Base-by-base conservation (phyloP, 2,329 filamentous ascomycete species). In the Tolypocladium guangdongense region DNA sequence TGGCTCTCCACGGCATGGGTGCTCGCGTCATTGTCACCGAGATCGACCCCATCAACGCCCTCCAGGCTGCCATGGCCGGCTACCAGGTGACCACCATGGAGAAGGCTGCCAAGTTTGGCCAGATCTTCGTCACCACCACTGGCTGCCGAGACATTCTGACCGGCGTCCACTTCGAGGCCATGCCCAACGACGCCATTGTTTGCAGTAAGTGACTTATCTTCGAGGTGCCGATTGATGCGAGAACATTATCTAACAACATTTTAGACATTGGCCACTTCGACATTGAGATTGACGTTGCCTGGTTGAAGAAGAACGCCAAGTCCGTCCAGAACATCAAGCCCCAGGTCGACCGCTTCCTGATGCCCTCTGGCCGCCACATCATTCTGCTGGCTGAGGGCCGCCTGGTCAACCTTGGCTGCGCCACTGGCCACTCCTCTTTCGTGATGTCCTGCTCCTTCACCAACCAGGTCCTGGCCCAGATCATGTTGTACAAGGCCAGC, bases 361-460 rank as follows among this genome's bases (percentile, higher is more conserved):
- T 99, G 88, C 78, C 87, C 74, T 93, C 73, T 77, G 93, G 93
- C 77, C 86, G 88, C 67, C 87, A 97, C 83, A 91, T 99, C 82
- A 95, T 99, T 77, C 90, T 99, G 67, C 85, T 99, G 60, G 93
- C 93, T 60, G 93, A 97, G 81, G 93, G 93, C 65, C 92, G 93
- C 81, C 88, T 99, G 62, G 93, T 99, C 79, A 99, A 99, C 87
- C 82, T 99, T 66, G 93, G 93, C 75, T 99, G 93, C 77, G 93
- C 93, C 71, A 99, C 93, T 60, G 93, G 93, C 64, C 93, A 99
- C 87, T 96, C 91, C 64, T 97, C 92, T 52, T 99, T 99, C 76
- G 93, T 99, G 63, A 97, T 99, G 93, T 96, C 91, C 66, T 99
- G 93, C 87, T 97, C 92, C 60, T 99, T 99, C 87, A 95, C 91